These are phyloP conservation scores for Candida dajiaensis DNA, from an alignment of 805 yeast genomes.

Conservation along the genomic window DNA sequence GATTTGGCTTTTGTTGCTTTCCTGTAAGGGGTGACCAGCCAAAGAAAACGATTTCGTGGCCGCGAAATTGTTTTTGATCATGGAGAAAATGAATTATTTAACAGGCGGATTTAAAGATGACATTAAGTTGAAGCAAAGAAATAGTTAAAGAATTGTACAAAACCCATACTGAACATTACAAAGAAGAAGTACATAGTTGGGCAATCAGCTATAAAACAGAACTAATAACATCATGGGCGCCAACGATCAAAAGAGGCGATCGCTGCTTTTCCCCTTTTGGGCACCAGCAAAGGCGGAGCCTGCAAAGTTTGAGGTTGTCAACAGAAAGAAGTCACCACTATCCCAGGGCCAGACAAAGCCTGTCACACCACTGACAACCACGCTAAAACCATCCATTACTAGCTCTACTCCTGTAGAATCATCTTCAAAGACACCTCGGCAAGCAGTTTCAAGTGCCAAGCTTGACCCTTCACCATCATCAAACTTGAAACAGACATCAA, in stretches of 20 bases:
- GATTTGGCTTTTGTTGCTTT: not conserved
- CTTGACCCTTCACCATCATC: not conserved
- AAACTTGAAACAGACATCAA: not conserved
- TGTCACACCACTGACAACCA: not conserved
- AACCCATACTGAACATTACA: too few species aligned
- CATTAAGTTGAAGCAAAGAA: too few species aligned
- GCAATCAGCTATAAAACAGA: too few species aligned
- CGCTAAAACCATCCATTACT: constrained; percentile 2
- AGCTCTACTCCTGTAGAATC: not conserved
- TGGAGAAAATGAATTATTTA: not conserved
- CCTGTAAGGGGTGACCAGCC: not conserved
- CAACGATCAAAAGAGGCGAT: constrained; percentile 15
- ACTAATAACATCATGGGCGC: not conserved
- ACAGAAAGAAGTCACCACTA: constrained; percentile 21
- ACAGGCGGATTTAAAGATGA: too few species aligned
- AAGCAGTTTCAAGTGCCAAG: not conserved
- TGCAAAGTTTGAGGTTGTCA: constrained; percentile 22
- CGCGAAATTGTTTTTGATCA: not conserved
- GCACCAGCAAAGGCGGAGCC: constrained; percentile 10
- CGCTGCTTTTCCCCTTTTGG: constrained; percentile 21
- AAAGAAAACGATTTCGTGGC: not conserved
- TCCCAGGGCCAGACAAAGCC: not conserved
- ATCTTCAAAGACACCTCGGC: not conserved
- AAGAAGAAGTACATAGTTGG: too few species aligned
- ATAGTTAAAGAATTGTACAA: too few species aligned